These are phyloP conservation scores for Tillandsia fasciculata DNA, from an alignment of 176 grass and related monocot genomes.

Conservation along the genomic window DNA sequence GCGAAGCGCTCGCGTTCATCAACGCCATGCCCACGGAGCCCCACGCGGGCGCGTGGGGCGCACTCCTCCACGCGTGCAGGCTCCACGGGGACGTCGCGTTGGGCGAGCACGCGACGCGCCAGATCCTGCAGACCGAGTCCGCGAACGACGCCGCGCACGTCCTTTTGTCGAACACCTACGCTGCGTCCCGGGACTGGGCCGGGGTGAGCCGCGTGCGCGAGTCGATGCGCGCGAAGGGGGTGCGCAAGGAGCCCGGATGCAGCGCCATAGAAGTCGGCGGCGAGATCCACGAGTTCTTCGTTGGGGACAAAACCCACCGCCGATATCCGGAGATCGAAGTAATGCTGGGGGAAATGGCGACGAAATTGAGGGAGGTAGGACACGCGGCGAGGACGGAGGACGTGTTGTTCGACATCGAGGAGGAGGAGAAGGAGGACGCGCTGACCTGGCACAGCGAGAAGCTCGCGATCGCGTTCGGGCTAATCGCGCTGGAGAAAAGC, in stretches of 20 bases:
- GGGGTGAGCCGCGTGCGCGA: conserved; percentile 38
- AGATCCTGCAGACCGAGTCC: conserved; percentile 33
- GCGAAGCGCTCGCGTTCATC: conserved; percentile 56
- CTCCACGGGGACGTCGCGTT: conserved; percentile 55
- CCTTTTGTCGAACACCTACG: conserved; percentile 69
- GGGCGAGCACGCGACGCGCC: conserved; percentile 50
- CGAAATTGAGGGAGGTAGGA: conserved; percentile 42
- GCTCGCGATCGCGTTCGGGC: conserved; percentile 53
- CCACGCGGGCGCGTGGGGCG: conserved; percentile 59
- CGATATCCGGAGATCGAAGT: conserved; percentile 49
- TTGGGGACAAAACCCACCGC: conserved; percentile 38
- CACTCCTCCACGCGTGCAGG: conserved; percentile 69
- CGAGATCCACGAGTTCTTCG: conserved; percentile 54
- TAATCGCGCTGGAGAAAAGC: conserved; percentile 35
- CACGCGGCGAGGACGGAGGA: conserved; percentile 48
- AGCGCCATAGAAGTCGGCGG: conserved; percentile 51
- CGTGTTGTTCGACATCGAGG: conserved; percentile 66
- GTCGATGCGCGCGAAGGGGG: conserved; percentile 57
- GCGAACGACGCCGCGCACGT: conserved; percentile 55
- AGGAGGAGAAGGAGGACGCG: conserved; percentile 72
- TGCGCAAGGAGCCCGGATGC: conserved; percentile 56
- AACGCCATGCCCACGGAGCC: conserved; percentile 52
- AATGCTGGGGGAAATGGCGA: conserved; percentile 47
- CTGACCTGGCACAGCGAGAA: conserved; percentile 63
- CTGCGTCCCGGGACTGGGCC: conserved; percentile 46